Evolutionary conservation across 106 monocot species (phyloP).

Genomic region (Allium sativum): DNA sequence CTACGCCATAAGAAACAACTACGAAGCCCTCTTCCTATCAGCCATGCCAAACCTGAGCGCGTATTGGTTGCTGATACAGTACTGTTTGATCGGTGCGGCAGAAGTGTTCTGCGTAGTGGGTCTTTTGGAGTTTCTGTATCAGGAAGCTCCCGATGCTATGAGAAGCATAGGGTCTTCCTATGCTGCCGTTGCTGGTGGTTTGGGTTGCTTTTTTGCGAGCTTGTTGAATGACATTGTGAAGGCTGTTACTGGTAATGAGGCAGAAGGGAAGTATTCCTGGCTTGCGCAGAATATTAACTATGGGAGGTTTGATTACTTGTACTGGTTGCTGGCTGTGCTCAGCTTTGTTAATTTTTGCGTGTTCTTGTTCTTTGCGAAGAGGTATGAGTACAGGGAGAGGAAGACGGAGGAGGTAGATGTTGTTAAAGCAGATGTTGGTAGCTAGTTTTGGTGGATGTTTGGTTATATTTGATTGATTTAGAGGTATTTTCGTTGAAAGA

Average conservation of each 20-base stretch:
- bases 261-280: conserved; percentile 52
- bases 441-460: conserved; percentile 2
- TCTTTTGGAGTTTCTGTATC: conserved; percentile 78
- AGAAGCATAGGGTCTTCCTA: conserved; percentile 77
- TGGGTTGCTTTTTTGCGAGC: conserved; percentile 75
- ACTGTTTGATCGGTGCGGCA: conserved; percentile 74
- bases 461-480: conserved; percentile 1
- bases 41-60: conserved; percentile 69
- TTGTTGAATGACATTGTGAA: conserved; percentile 70
- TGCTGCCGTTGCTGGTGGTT: conserved; percentile 84
- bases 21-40: conserved; percentile 35
- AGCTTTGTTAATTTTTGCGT: conserved; percentile 53
- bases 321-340: conserved; percentile 66
- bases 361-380: conserved; percentile 54
- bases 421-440: neutral
- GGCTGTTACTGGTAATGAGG: conserved; percentile 52
- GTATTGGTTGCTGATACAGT: conserved; percentile 90
- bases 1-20: conserved; percentile 61
- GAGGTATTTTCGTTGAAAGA: neutral
- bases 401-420: conserved; percentile 10
- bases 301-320: conserved; percentile 76
- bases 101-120: conserved; percentile 87
- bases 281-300: conserved; percentile 82
- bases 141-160: conserved; percentile 98
- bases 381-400: conserved; percentile 56